A percentile compares a stretch with the other conserved stretches of the same genome.
These are phyloP conservation scores for Halophytophthora polymorphica DNA, from an alignment of 352 stramenopile species.

Conservation along the genomic window DNA sequence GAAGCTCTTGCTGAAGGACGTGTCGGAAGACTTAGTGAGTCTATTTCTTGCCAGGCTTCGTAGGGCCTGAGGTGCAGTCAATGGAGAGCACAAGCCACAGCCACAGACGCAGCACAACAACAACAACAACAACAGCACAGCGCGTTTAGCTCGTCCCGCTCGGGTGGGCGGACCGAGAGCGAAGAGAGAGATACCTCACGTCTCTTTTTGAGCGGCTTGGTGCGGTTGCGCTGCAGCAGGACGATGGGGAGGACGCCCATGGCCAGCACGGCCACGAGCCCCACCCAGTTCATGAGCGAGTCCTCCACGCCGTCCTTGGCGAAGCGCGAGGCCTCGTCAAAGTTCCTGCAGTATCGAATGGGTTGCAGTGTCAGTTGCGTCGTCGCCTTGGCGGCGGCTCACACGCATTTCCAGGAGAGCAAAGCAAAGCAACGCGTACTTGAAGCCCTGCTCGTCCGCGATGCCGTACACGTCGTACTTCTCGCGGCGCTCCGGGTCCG, in stretches of 20 bases:
- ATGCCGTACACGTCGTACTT: conserved; percentile 83
- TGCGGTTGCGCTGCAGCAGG: conserved; percentile 71
- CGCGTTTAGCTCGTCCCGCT: neutral
- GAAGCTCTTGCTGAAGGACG: conserved; percentile 44
- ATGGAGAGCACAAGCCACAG: neutral
- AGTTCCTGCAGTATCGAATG: conserved; percentile 40
- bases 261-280: conserved; percentile 48
- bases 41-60: conserved; percentile 77
- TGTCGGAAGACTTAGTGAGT: conserved; percentile 49
- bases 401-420: neutral
- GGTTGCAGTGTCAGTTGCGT: neutral
- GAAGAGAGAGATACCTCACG: conserved; percentile 51
- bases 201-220: conserved; percentile 68
- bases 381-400: neutral
- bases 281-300: conserved; percentile 70
- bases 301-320: conserved; percentile 66
- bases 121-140: neutral
- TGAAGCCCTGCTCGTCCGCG: conserved; percentile 71
- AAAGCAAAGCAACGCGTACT: conserved; percentile 32
- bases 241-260: conserved; percentile 60
- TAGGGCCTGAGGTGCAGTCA: conserved; percentile 29
- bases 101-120: conserved; percentile 5
- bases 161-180: neutral
- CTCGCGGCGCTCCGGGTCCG: conserved; percentile 64
- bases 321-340: conserved; percentile 71